Percentiles rank a stretch among this genome's conserved stretches.
These are phyloP conservation scores for Vigna hirtella DNA, from an alignment of 306 rosid genomes.

Conservation along the genomic window DNA sequence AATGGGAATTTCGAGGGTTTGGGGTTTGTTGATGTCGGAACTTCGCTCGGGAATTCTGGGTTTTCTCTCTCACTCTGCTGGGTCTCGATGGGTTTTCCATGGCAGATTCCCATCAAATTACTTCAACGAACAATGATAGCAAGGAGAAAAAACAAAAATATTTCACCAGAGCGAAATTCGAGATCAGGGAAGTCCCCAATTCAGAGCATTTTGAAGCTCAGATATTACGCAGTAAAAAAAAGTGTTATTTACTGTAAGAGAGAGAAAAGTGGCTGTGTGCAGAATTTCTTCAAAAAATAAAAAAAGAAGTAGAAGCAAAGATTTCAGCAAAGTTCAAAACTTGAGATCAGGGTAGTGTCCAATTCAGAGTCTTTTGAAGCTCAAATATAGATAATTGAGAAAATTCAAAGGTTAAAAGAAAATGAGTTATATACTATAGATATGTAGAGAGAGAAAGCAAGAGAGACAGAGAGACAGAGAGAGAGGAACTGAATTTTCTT, in stretches of 20 bases:
- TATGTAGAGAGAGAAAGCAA: background rate
- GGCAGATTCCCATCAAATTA: conserved; percentile 22
- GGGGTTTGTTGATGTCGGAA: background rate
- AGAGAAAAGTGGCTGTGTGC: background rate
- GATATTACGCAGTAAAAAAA: background rate
- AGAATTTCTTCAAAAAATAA: background rate
- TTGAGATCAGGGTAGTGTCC: background rate
- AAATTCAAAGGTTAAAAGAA: background rate
- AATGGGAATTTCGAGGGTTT: conserved; percentile 55
- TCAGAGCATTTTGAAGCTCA: conserved; percentile 16
- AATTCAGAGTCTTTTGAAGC: background rate
- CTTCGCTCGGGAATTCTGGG: background rate
- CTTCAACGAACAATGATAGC: background rate
- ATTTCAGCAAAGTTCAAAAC: background rate
- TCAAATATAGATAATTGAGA: background rate
- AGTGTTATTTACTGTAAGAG: background rate
- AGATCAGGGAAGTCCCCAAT: background rate
- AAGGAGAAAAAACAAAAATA: background rate
- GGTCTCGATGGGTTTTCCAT: conserved; percentile 27
- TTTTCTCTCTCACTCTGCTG: conserved; percentile 24
- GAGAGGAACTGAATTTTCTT: background rate
- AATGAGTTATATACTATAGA: background rate
- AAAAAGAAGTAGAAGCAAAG: background rate
- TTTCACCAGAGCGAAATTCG: background rate
- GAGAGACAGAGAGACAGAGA: background rate